These are phyloP conservation scores for Sambucus nigra DNA, from an alignment of 129 eudicot species.

Conservation along the genomic window DNA sequence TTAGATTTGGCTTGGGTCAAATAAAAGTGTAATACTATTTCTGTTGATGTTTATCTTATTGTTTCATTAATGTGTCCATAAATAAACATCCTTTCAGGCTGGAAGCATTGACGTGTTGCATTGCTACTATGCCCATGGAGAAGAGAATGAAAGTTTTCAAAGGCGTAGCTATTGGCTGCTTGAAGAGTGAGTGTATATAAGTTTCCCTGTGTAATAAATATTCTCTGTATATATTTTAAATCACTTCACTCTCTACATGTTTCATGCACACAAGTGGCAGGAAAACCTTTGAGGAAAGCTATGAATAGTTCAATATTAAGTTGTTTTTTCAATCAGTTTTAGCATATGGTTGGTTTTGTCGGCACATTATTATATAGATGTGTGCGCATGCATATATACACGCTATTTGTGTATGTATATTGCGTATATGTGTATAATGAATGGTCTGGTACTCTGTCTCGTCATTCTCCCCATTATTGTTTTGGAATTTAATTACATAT, in stretches of 20 bases:
- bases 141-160: slow-evolving; percentile 86
- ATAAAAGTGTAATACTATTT: background rate
- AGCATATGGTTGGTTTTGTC: too few species aligned
- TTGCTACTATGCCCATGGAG: slow-evolving; percentile 99
- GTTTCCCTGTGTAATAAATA: background rate
- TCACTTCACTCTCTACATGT: background rate
- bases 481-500: too few species aligned
- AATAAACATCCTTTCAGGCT: slow-evolving; percentile 40
- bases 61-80: slow-evolving; percentile 11
- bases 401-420: too few species aligned
- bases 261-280: background rate
- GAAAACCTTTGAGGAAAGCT: background rate
- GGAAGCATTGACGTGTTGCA: slow-evolving; percentile 97
- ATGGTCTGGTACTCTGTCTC: too few species aligned
- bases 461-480: too few species aligned
- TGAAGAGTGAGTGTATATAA: slow-evolving; percentile 73
- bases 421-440: too few species aligned
- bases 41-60: background rate
- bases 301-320: background rate
- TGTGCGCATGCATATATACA: too few species aligned
- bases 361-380: too few species aligned
- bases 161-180: slow-evolving; percentile 99
- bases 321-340: background rate
- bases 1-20: too few species aligned
- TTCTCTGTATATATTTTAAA: background rate